These are phyloP conservation scores for Helianthus annuus DNA, from an alignment of 129 eudicot genomes.

Conservation along the genomic window DNA sequence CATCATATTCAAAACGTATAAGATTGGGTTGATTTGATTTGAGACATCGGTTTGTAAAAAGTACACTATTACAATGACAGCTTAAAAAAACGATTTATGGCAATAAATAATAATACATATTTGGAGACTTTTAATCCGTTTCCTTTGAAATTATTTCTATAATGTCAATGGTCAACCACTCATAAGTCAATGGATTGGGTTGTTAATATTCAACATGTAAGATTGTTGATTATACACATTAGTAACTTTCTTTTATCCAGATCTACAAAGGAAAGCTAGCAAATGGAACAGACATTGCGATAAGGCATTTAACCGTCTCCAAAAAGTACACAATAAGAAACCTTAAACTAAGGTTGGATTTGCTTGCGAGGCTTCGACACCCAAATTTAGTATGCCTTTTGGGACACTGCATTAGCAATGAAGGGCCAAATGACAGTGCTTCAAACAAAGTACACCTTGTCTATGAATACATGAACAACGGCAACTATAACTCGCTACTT, in stretches of 20 bases:
- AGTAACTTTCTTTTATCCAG: conserved; percentile 26
- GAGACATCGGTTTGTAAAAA: background rate
- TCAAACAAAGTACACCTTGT: conserved; percentile 60
- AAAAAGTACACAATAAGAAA: conserved; percentile 61
- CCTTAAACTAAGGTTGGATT: conserved; percentile 64
- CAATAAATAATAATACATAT: background rate
- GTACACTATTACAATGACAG: background rate
- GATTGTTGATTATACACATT: background rate
- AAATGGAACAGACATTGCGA: conserved; percentile 55
- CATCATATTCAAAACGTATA: too few species aligned
- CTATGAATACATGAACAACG: conserved; percentile 57
- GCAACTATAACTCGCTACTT: conserved; percentile 46
- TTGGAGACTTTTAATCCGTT: background rate
- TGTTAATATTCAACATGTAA: background rate
- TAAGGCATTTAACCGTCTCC: conserved; percentile 56
- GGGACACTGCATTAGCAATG: conserved; percentile 64
- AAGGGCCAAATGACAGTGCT: conserved; percentile 33
- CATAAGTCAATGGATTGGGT: background rate
- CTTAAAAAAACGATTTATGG: background rate
- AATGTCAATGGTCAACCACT: background rate
- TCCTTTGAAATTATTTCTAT: background rate
- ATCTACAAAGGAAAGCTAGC: conserved; percentile 59
- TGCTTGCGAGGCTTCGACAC: conserved; percentile 72
- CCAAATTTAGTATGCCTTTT: conserved; percentile 62
- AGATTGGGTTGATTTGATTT: background rate